Evolutionary conservation across 306 rosid species (phyloP).

Genomic region (Senna tora): DNA sequence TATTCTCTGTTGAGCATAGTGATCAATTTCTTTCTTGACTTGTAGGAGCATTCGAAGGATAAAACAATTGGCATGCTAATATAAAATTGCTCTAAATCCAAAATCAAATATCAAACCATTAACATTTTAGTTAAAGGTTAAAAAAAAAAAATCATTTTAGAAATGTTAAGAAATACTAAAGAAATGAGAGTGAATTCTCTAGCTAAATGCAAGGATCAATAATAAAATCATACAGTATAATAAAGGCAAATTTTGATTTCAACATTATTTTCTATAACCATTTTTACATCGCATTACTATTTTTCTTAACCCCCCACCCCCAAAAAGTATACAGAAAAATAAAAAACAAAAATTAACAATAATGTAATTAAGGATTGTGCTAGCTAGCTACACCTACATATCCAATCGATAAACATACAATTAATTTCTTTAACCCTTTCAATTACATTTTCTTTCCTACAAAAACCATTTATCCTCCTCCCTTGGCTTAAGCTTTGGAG

Average conservation of each 20-base stretch:
- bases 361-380: neutral
- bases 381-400: neutral
- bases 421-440: neutral
- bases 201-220: no score
- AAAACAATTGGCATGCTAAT: no score
- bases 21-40: no score
- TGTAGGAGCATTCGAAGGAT: no score
- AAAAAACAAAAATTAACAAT: neutral
- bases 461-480: neutral
- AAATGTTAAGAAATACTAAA: no score
- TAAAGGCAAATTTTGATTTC: neutral
- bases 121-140: no score
- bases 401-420: neutral
- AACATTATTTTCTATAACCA: neutral
- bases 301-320: neutral
- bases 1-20: no score
- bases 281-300: constrained; percentile 2
- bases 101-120: no score
- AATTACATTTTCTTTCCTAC: neutral
- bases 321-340: neutral
- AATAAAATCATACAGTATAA: no score
- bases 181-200: no score
- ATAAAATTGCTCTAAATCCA: no score
- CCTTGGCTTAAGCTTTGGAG: neutral
- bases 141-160: no score